Evolutionary conservation across 2,329 filamentous ascomycete genomes (phyloP), one percentile per base, ranked within the genome.

Genomic region (Penicillium olsonii): DNA sequence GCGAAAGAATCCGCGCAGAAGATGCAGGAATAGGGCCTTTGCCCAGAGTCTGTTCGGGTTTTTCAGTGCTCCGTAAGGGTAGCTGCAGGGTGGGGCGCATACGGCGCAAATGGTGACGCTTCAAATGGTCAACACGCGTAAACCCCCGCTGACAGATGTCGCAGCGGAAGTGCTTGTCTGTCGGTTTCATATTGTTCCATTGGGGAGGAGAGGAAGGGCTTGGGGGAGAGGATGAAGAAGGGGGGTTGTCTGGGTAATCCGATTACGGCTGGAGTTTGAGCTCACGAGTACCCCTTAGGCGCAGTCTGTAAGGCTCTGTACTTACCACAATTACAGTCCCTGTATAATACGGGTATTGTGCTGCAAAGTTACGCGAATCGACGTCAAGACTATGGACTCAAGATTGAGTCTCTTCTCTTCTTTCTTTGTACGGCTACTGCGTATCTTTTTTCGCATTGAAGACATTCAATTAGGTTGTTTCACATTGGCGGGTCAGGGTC

Each of bases 101-200:
- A 76, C 75, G 75, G 50, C 74, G 67, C 33, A 76, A 63, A 53
- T 76, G 71, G 55, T 77, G 75, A 47, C 75, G 65, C 57, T 76
- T 77, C 29, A 77, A 60, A 59, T 77, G 75, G 64, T 77, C 75
- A 59, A 75, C 73, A 48, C 75, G 72, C 19, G 74, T 75, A 62
- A 77, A 77, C 39, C 65, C 67, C 53, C 73, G 70, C 56, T 72
- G 66, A 56, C 75, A 77, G 53, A 74, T 62, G 12, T 68, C 66
- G 54, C 74, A 77, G 53, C 67, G 69, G 57, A 73, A 73, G 48
- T 72, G 70, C 57, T 75, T 74, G 45, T 67, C 69, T 29, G 66
- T 50, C 41, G 66, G 56, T 62, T 69, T 71, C 69, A 70, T 72
- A 53, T 52, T 57, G 58, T 53, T 47, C 54, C 61, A 64, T 63